phyloP scores from a whole-genome alignment of 176 grass and related monocot genomes.

The Oryza glumipatula region DNA sequence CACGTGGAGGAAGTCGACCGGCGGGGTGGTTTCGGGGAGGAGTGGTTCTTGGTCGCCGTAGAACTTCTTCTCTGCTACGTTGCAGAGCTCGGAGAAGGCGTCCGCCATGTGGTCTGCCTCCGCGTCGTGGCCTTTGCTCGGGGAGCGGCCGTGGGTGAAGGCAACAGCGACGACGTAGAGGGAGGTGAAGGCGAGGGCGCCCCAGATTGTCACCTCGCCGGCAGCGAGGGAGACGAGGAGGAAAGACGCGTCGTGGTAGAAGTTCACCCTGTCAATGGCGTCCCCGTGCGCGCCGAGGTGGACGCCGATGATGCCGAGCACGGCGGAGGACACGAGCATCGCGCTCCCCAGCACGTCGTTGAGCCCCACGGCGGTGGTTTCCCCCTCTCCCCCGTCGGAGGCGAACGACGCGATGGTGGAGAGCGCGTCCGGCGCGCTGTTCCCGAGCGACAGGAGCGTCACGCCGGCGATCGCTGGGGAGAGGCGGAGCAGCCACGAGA shows the following conservation, averaged over 20 bases:
- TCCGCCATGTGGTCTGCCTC: too few relatives aligned
- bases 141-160: slow-evolving; percentile 33
- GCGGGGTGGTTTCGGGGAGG: background rate
- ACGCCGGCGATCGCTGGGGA: too few relatives aligned
- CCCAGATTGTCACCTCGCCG: slow-evolving; percentile 57
- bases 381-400: background rate
- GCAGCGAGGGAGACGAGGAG: slow-evolving; percentile 52
- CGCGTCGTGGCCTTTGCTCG: slow-evolving; percentile 15
- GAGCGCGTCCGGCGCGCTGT: too few relatives aligned
- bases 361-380: slow-evolving; percentile 44
- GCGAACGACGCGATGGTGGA: slow-evolving; percentile 51
- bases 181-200: slow-evolving; percentile 54
- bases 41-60: slow-evolving; percentile 6
- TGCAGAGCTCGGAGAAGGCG: slow-evolving; percentile 12
- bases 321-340: slow-evolving; percentile 37
- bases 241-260: slow-evolving; percentile 60
- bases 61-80: slow-evolving; percentile 5
- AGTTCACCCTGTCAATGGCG: slow-evolving; percentile 53
- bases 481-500: too few relatives aligned
- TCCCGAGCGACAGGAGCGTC: too few relatives aligned
- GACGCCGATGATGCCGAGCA: slow-evolving; percentile 48
- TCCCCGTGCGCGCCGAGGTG: slow-evolving; percentile 13
- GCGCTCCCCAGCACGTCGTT: slow-evolving; percentile 62
- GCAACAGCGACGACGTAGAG: slow-evolving; percentile 65
- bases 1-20: too few relatives aligned